Conservation (phyloP, 2,329 filamentous ascomycete genomes). For the Xylariaceae sp. region DNA sequence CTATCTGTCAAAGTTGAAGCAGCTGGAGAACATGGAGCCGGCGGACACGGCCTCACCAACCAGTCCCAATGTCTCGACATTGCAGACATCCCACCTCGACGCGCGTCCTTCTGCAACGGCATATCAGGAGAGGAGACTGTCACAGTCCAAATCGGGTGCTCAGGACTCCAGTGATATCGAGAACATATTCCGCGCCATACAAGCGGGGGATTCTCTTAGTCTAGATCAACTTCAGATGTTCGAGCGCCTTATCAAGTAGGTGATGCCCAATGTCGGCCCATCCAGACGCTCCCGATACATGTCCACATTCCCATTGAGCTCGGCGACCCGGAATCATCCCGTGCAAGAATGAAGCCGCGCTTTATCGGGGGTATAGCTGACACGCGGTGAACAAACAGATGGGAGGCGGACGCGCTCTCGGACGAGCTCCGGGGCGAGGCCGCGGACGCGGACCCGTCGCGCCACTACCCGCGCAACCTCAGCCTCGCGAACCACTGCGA, state of each 20-base stretch:
- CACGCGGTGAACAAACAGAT: conserved; percentile 21
- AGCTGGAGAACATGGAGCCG: conserved; percentile 48
- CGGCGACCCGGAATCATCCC: too few relatives aligned
- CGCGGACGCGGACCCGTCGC: conserved; percentile 36
- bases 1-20: conserved; percentile 43
- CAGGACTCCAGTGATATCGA: conserved; percentile 41
- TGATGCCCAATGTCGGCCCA: too few relatives aligned
- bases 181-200: conserved; percentile 53
- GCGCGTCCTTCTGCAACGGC: conserved; percentile 32
- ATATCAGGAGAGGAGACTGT: conserved; percentile 34
- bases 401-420: conserved; percentile 56
- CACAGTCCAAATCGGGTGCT: conserved; percentile 23
- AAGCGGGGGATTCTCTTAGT: conserved; percentile 52
- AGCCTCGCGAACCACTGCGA: conserved; percentile 59
- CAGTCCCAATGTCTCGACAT: conserved; percentile 30
- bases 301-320: too few relatives aligned
- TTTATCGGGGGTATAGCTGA: too few relatives aligned
- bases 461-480: conserved; percentile 62
- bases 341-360: too few relatives aligned
- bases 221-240: conserved; percentile 56
- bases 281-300: neutral
- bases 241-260: conserved; percentile 49
- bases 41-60: conserved; percentile 35
- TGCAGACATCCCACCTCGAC: conserved; percentile 39
- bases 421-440: conserved; percentile 60